Evolutionary conservation across 352 stramenopile genomes (phyloP), one percentile per base, ranked within the genome.

Genomic region (Globisporangium barbulae): DNA sequence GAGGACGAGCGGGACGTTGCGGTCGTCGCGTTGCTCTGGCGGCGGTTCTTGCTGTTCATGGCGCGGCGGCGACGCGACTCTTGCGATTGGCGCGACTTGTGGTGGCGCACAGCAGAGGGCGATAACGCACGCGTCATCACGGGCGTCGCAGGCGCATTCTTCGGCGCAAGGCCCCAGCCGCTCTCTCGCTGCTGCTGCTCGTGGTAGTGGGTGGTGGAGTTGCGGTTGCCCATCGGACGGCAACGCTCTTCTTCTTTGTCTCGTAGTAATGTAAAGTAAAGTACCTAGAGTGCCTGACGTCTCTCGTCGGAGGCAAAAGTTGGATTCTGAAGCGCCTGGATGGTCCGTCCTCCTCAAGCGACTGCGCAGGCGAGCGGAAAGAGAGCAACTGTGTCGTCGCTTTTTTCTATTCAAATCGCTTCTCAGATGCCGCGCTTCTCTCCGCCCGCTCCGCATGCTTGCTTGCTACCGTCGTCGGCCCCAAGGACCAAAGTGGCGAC

Each of bases 371-470:
- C 22, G 31, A 30, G 28, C 8, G 5, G 28, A 39, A 28, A 31
- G 31, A 42, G 52, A 31, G 52, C 52, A 42, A 58, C 52, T 58
- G 30, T 57, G 52, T 30, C 15, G 52, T 25, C 37, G 31, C 52
- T 44, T 45, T 45, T 58, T 45, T 58, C 52, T 44, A 42, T 58
- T 44, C 52, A 44, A 44, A 59, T 63, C 67, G 47, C 57, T 72
- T 72, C 67, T 72, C 62, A 48, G 53, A 54, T 59, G 57, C 50
- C 17, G 52, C 56, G 49, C 52, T 58, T 44, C 52, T 58, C 50
- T 58, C 37, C 52, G 35, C 50, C 30, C 17, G 44, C 44, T 30
- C 45, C 21, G n/a, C 45, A 30, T 52, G 12, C 7, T 30, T 52
- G n/a, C 19, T 49, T 1, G 7, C 30, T 52, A 1, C 8, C 5